A percentile compares a stretch with the other conserved stretches of the same genome.
These are phyloP conservation scores for Akanthomyces dipterigenus DNA, from an alignment of 2,329 filamentous ascomycete species.

Conservation along the genomic window DNA sequence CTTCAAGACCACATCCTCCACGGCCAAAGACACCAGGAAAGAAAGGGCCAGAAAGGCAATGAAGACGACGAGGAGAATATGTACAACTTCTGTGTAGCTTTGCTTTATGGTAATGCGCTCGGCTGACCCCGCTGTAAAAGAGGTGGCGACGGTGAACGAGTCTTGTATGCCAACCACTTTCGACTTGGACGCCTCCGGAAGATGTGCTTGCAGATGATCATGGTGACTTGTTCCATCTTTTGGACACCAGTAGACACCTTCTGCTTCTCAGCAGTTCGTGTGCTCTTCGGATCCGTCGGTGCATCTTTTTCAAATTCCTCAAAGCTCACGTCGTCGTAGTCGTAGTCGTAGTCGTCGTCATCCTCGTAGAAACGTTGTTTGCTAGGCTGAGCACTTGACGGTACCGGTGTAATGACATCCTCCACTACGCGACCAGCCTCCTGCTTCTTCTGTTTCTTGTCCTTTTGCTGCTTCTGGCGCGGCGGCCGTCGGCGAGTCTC, in stretches of 20 bases:
- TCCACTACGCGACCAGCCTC: neutral
- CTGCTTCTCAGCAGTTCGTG: neutral
- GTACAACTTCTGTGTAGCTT: slow-evolving; percentile 20
- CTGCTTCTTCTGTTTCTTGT: neutral
- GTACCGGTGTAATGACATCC: neutral
- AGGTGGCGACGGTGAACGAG: slow-evolving; percentile 16
- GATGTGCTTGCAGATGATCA: slow-evolving; percentile 16
- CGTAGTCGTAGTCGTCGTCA: neutral
- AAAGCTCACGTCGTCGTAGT: neutral
- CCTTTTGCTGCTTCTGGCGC: neutral
- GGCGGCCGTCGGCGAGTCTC: neutral
- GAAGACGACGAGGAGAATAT: slow-evolving; percentile 22
- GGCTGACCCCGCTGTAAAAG: slow-evolving; percentile 17
- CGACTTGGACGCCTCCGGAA: slow-evolving; percentile 15
- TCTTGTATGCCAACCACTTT: slow-evolving; percentile 17
- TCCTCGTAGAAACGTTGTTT: neutral
- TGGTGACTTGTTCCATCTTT: slow-evolving; percentile 8
- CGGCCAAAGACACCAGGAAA: neutral
- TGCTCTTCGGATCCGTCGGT: neutral
- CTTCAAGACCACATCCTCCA: slow-evolving; percentile 2
- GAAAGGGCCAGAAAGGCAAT: slow-evolving; percentile 24
- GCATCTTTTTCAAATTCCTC: neutral
- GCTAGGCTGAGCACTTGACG: neutral
- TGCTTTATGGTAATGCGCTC: slow-evolving; percentile 20
- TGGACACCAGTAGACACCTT: neutral